Evolutionary conservation across 306 rosid genomes (phyloP), one percentile per base, ranked within the genome.

Genomic region (Gastrolobium bilobum): DNA sequence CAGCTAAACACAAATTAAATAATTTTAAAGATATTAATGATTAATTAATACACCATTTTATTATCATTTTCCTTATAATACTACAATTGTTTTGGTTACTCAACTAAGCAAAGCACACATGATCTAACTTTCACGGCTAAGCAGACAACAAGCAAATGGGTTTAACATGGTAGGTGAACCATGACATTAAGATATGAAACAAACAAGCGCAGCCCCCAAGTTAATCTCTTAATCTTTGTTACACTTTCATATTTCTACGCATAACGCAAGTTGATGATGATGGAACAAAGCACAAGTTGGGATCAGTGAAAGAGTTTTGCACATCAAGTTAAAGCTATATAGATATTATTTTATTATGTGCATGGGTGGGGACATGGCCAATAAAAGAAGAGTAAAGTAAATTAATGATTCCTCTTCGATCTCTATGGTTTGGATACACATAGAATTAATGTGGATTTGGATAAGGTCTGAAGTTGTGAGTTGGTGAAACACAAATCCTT

Each of bases 401-500:
- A 54, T 42, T 52, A 50, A 79, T 78, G 83, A 78, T 78, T 83
- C 71, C 3, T 46, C 50, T 78, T 78, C 50, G 35, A 51, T 14
- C 46, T 72, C 4, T 20, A 20, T 53, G 57, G 59, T 66, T 46
- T 35, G 80, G 73, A 71, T 33, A 31, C 29, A 68, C 46, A 69
- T 63, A 0, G 46, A 69, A 60, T 52, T 76, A 57, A 75, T 82
- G 38, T 38, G 2, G 74, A 51, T 84, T 81, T 91, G 97, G 95
- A 92, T 92, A 90, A 92, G 95, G 76, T 63, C 53, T 72, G 79
- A 81, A 58, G 81, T 73, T 77, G 84, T 88, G 91, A 90, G 93
- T 92, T 87, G 95, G 90, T 90, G 97, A 83, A 92, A 86, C 87
- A 78, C 92, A 87, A 76, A 87, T 89, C 93, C 64, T 40, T 77